A percentile compares a stretch with the other conserved stretches of the same genome.
phyloP scores from a whole-genome alignment of 225 moss, liverwort and hornwort species.

The Bryoerythrophyllum caledonicum region DNA sequence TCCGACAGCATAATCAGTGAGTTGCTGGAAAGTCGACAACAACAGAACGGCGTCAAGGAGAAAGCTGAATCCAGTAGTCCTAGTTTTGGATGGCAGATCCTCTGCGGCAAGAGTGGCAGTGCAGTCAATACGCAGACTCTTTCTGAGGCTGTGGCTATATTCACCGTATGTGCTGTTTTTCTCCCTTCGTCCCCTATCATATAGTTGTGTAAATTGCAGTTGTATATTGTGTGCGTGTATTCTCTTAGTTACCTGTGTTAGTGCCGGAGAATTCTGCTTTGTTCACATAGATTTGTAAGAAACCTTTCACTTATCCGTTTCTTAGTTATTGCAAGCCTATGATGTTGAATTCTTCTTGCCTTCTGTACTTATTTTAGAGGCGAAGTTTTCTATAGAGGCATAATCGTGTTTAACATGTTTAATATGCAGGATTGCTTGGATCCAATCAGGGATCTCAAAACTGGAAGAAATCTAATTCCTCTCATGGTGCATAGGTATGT shows the following conservation, averaged over 20 bases:
- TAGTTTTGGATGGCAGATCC: conserved; percentile 80
- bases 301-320: background rate
- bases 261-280: background rate
- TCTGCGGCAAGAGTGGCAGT: conserved; percentile 78
- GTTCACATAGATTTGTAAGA: background rate
- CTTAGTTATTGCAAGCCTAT: background rate
- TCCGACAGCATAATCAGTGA: conserved; percentile 63
- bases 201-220: background rate
- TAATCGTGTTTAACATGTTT: background rate
- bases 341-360: background rate
- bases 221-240: background rate
- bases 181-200: background rate
- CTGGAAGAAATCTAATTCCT: conserved; percentile 78
- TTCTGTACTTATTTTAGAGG: background rate
- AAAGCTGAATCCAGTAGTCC: conserved; percentile 31
- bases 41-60: conserved; percentile 35
- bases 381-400: background rate
- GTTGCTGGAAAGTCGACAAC: conserved; percentile 55
- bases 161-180: conserved; percentile 52
- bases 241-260: background rate
- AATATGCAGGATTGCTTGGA: conserved; percentile 78
- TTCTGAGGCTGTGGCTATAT: conserved; percentile 70
- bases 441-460: conserved; percentile 74
- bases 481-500: conserved; percentile 89
- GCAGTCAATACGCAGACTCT: conserved; percentile 67